These are phyloP conservation scores for Boletus fagicola DNA, from an alignment of 768 basidiomycete genomes.

Conservation along the genomic window DNA sequence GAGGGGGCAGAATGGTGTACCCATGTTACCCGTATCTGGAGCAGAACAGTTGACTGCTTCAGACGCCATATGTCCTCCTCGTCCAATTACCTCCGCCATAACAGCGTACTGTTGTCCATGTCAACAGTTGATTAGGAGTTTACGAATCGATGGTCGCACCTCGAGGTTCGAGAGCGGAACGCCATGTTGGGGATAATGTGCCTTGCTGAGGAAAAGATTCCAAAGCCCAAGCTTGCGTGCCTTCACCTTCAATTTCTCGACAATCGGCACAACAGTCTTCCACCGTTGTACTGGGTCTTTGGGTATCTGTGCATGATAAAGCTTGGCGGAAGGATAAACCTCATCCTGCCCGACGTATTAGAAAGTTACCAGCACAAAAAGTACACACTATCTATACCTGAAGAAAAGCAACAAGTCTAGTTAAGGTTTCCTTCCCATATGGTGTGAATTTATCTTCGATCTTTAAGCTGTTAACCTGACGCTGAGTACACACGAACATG, in stretches of 20 bases:
- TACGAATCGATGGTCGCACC: constrained; percentile 41
- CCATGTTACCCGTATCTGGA: constrained; percentile 98
- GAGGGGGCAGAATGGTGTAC: constrained; percentile 35
- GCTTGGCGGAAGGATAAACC: constrained; percentile 71
- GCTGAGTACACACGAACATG: not conserved
- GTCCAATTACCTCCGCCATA: constrained; percentile 94
- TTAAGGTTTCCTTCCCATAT: constrained; percentile 82
- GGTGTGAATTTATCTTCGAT: constrained; percentile 92
- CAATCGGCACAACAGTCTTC: constrained; percentile 78
- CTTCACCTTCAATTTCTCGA: constrained; percentile 82
- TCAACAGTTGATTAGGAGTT: not conserved
- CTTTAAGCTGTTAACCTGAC: constrained; percentile 36
- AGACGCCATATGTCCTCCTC: constrained; percentile 76
- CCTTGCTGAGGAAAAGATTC: constrained; percentile 96
- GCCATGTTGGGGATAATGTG: constrained; percentile 87
- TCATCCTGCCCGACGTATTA: constrained; percentile 60
- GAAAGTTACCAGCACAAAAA: not conserved
- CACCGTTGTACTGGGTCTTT: constrained; percentile 71
- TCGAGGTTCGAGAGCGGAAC: constrained; percentile 92
- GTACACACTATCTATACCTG: constrained; percentile 48
- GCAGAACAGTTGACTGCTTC: constrained; percentile 93
- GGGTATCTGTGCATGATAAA: constrained; percentile 83
- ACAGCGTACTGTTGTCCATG: constrained; percentile 74
- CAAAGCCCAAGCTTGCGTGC: constrained; percentile 89
- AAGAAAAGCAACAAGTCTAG: constrained; percentile 80